Evolutionary conservation across 2,329 filamentous ascomycete species (phyloP).

Genomic region (Penicillium rolfsii): DNA sequence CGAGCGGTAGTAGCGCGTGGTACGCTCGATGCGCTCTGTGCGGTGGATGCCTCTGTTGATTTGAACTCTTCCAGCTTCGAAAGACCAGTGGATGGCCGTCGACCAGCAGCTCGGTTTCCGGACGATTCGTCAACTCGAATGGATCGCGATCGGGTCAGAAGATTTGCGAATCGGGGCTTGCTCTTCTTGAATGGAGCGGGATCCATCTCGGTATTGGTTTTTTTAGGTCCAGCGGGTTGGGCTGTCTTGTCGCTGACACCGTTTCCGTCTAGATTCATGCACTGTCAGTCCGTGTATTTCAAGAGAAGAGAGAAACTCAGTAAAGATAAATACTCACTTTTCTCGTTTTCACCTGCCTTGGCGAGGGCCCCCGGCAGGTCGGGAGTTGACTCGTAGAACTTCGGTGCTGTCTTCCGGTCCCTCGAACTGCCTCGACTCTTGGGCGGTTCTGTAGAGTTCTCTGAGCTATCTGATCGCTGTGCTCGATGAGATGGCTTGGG

Average conservation of each 20-base stretch:
- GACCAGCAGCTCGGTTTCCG: conserved; percentile 34
- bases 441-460: conserved; percentile 41
- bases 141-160: conserved; percentile 50
- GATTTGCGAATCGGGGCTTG: conserved; percentile 51
- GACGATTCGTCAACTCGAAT: conserved; percentile 48
- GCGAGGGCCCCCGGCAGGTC: conserved; percentile 43
- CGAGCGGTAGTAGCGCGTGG: conserved; percentile 67
- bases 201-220: conserved; percentile 35
- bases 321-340: conserved; percentile 25
- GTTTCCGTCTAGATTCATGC: conserved; percentile 25
- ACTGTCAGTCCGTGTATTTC: background rate
- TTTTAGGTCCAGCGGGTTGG: conserved; percentile 31
- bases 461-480: conserved; percentile 46
- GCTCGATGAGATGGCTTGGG: conserved; percentile 50
- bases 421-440: conserved; percentile 50
- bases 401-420: conserved; percentile 45
- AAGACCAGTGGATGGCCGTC: conserved; percentile 46
- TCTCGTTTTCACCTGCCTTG: conserved; percentile 34
- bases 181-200: conserved; percentile 42
- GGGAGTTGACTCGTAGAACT: conserved; percentile 47
- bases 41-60: conserved; percentile 43
- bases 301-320: background rate
- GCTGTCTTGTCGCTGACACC: conserved; percentile 25
- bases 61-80: conserved; percentile 43
- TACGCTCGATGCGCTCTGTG: conserved; percentile 50